Conservation (phyloP, 164 flowering plant species). For the Annona cherimola region DNA sequence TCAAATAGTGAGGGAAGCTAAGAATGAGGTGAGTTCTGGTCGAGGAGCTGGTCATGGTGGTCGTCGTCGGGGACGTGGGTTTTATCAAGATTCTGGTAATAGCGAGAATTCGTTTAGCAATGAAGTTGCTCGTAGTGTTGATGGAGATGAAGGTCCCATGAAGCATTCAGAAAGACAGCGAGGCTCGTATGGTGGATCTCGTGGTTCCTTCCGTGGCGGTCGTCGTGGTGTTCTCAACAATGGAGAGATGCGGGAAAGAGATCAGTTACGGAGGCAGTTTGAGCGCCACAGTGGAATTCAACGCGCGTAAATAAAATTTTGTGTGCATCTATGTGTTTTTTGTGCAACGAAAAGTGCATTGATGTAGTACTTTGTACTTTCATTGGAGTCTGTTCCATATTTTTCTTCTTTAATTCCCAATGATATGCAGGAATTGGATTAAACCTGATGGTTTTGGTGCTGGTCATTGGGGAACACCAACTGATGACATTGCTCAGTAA, state of each 20-base stretch:
- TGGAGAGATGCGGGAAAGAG: slow-evolving; percentile 49
- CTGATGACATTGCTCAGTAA: slow-evolving; percentile 53
- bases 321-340: neutral
- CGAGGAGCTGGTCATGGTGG: slow-evolving; percentile 56
- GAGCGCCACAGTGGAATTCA: slow-evolving; percentile 72
- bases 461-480: slow-evolving; percentile 60
- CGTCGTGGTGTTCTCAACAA: slow-evolving; percentile 49
- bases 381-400: neutral
- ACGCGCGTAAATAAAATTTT: slow-evolving; percentile 37
- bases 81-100: slow-evolving; percentile 27
- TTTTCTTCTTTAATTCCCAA: neutral
- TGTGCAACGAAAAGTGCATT: neutral
- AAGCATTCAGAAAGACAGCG: slow-evolving; percentile 32
- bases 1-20: slow-evolving; percentile 48
- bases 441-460: slow-evolving; percentile 67
- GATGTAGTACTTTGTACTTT: neutral
- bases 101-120: slow-evolving; percentile 36
- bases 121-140: slow-evolving; percentile 27
- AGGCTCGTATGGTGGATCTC: slow-evolving; percentile 44
- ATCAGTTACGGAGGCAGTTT: slow-evolving; percentile 43
- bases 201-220: slow-evolving; percentile 49
- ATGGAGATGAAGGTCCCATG: slow-evolving; percentile 35
- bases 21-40: slow-evolving; percentile 28
- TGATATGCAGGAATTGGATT: slow-evolving; percentile 34
- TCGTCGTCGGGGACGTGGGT: slow-evolving; percentile 31